Evolutionary conservation across 768 basidiomycete genomes (phyloP), one percentile per base, ranked within the genome.

Genomic region (Coprinopsis strossmayeri): DNA sequence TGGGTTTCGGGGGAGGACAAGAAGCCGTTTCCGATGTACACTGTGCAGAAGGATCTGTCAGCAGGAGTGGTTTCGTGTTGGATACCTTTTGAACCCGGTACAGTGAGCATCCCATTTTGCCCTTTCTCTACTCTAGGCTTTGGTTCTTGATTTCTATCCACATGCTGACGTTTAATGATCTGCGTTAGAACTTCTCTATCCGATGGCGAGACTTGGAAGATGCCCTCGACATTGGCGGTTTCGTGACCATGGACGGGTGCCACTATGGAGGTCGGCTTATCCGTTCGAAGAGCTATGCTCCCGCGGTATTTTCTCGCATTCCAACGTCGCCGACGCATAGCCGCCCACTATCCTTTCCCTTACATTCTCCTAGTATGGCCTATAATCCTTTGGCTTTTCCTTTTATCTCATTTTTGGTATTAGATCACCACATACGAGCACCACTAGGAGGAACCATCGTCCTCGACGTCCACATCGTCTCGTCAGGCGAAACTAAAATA

Each of bases 221-320:
- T 32, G 51, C 55, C 35, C 51, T 56, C 35, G 63, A 64, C 51
- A 57, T 61, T 39, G 60, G 61, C 20, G 63, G 63, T 7, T 64
- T 64, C 44, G 59, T 59, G 32, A 61, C 56, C 38, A 62, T 64
- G 58, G 63, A 64, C 40, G 61, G 63, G 3, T 61, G 57, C 35
- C 58, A 61, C 49, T 56, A 62, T 30, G 63, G 63, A 12, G 63
- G 63, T 12, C 41, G 63, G 39, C 59, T 64, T n/a, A 57, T 63
- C 21, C 57, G 60, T 35, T 61, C 63, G 25, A 59, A 57, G 50
- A 64, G 60, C 39, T 58, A 64, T 49, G 61, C 63, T 5, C 56
- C 63, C 3, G 57, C 59, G n/a, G 61, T 64, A 17, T 64, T 64
- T 49, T 64, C 63, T 41, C 60, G 59, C 27, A 59, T 64, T 39